phyloP scores from a whole-genome alignment of 1,139 yeast genomes.

The Sugiyamaella sp. region DNA sequence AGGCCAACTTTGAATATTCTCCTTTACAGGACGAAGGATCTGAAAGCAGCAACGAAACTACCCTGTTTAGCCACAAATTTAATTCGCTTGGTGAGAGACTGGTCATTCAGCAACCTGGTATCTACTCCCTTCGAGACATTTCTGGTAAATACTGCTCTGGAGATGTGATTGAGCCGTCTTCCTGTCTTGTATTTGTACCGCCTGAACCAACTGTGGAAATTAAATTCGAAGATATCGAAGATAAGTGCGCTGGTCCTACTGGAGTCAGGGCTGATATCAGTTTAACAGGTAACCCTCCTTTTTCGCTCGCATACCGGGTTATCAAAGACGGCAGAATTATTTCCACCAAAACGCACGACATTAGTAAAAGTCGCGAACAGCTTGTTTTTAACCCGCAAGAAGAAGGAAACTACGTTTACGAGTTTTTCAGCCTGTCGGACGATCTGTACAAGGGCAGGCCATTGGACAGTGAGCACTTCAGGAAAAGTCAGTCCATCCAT shows the following conservation, averaged over 20 bases:
- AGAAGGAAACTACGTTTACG: constrained; percentile 80
- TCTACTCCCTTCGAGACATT: constrained; percentile 57
- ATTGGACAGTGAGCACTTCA: constrained; percentile 38
- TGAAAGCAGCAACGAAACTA: constrained; percentile 5
- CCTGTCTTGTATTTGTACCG: constrained; percentile 50
- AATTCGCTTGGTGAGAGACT: constrained; percentile 23
- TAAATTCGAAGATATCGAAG: constrained; percentile 58
- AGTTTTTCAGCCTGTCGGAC: constrained; percentile 54
- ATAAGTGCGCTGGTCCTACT: constrained; percentile 89
- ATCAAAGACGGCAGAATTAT: constrained; percentile 40
- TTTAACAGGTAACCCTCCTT: constrained; percentile 81
- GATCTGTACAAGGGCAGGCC: constrained; percentile 39
- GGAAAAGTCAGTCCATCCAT: constrained; percentile 41
- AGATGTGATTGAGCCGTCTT: constrained; percentile 51
- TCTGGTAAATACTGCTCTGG: constrained; percentile 68
- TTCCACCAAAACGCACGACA: constrained; percentile 32
- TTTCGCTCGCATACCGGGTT: constrained; percentile 63
- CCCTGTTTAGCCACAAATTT: constrained; percentile 20
- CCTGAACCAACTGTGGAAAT: constrained; percentile 52
- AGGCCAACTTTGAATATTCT: constrained; percentile 34
- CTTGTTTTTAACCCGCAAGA: constrained; percentile 73
- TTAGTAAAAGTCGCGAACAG: constrained; percentile 49
- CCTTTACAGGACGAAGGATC: constrained; percentile 19
- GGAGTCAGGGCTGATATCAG: constrained; percentile 74
- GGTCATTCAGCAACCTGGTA: constrained; percentile 62